Evolutionary conservation across 148 eudicot species (phyloP).

Genomic region (Vaccinium corymbosum): DNA sequence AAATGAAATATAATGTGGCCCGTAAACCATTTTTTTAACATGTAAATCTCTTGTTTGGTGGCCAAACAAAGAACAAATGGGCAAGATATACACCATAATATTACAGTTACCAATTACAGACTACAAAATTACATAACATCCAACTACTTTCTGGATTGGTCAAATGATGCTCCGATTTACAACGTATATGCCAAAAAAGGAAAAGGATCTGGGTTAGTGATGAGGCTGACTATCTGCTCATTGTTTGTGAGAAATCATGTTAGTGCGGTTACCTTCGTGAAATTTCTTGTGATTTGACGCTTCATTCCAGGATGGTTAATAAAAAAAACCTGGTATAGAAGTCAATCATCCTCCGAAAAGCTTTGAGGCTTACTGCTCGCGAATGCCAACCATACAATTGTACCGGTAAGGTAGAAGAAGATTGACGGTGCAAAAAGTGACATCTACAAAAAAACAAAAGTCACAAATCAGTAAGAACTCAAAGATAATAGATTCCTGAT

Average conservation of each 20-base stretch:
- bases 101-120: neutral
- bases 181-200: neutral
- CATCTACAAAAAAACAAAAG: slow-evolving; percentile 33
- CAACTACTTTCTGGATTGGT: neutral
- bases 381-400: slow-evolving; percentile 77
- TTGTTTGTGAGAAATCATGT: slow-evolving; percentile 14
- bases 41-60: neutral
- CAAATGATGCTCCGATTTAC: neutral
- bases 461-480: neutral
- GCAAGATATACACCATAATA: neutral
- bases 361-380: slow-evolving; percentile 96
- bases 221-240: slow-evolving; percentile 14
- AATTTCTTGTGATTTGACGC: neutral
- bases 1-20: neutral
- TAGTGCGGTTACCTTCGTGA: slow-evolving; percentile 7
- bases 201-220: neutral
- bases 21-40: neutral
- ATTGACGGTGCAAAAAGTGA: slow-evolving; percentile 89
- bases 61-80: neutral
- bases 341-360: slow-evolving; percentile 45
- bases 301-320: slow-evolving; percentile 13
- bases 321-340: neutral
- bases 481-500: neutral
- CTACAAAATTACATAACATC: neutral
- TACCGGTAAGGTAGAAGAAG: slow-evolving; percentile 97